Conservation (phyloP, 371 early-diverging fungal genomes). For the Dinochytrium kinnereticum region DNA sequence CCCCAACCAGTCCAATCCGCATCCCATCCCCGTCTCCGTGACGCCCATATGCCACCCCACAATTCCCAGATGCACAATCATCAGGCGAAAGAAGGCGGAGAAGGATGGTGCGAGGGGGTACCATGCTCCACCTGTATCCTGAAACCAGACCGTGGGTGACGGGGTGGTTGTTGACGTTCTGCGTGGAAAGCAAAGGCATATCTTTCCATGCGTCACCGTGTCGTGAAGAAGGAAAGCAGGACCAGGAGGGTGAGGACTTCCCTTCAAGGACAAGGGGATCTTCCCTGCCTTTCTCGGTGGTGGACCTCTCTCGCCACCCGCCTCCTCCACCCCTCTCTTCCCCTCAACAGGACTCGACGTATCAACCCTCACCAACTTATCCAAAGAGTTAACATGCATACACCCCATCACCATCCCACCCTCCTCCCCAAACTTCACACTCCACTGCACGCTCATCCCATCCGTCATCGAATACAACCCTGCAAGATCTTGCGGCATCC, state of each 20-base stretch:
- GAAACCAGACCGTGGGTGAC: constrained; percentile 33
- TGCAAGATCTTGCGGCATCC: constrained; percentile 29
- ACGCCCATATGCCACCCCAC: constrained; percentile 42
- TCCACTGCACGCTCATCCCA: constrained; percentile 34
- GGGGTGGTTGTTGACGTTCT: neutral
- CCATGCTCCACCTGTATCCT: constrained; percentile 32
- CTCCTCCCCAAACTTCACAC: constrained; percentile 12
- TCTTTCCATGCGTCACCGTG: constrained; percentile 21
- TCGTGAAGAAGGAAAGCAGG: constrained; percentile 33
- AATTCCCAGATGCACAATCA: constrained; percentile 41
- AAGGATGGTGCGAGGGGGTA: constrained; percentile 36
- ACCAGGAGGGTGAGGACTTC: constrained; percentile 20
- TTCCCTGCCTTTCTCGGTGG: constrained; percentile 6
- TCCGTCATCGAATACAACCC: constrained; percentile 27
- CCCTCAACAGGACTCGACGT: neutral
- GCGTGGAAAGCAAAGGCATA: constrained; percentile 34
- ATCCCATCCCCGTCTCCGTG: constrained; percentile 28
- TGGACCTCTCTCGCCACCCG: neutral
- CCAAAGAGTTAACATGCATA: constrained; percentile 30
- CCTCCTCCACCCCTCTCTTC: neutral
- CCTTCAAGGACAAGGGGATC: constrained; percentile 19
- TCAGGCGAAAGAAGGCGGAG: constrained; percentile 41
- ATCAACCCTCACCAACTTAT: constrained; percentile 15
- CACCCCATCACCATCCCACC: constrained; percentile 21
- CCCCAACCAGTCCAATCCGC: constrained; percentile 29